A percentile compares a stretch with the other conserved stretches of the same genome.
These are phyloP conservation scores for Eucalyptus cloeziana DNA, from an alignment of 345 rosid species.

Conservation along the genomic window DNA sequence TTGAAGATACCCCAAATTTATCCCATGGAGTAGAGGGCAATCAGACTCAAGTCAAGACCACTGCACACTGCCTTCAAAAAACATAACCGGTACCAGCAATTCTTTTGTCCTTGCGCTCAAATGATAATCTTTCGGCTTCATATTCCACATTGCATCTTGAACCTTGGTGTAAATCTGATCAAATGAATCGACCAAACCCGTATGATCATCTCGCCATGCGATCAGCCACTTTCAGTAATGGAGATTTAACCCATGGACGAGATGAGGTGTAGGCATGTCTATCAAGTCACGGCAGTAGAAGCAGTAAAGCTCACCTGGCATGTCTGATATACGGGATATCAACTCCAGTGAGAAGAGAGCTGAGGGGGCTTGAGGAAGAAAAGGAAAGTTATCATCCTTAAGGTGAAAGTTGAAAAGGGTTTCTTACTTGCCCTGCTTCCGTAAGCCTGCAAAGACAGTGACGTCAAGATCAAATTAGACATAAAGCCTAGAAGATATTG, in stretches of 20 bases:
- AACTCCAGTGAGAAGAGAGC: not conserved
- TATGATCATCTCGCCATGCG: not conserved
- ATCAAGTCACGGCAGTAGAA: not conserved
- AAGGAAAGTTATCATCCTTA: not conserved
- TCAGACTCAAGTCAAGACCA: not conserved
- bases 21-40: not conserved
- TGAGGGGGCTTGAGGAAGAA: not conserved
- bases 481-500: not conserved
- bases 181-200: not conserved
- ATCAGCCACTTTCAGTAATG: not conserved
- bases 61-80: not conserved
- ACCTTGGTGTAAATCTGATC: not conserved
- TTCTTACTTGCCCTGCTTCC: not conserved
- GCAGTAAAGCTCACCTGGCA: not conserved
- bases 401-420: not conserved
- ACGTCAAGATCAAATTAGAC: not conserved
- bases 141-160: not conserved
- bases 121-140: not conserved
- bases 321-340: not conserved
- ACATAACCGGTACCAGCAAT: not conserved
- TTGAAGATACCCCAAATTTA: not conserved
- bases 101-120: not conserved
- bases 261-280: not conserved
- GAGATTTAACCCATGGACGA: not conserved
- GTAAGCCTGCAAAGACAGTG: not conserved